These are phyloP conservation scores for Telfairia occidentalis DNA, from an alignment of 331 rosid species.

Conservation along the genomic window DNA sequence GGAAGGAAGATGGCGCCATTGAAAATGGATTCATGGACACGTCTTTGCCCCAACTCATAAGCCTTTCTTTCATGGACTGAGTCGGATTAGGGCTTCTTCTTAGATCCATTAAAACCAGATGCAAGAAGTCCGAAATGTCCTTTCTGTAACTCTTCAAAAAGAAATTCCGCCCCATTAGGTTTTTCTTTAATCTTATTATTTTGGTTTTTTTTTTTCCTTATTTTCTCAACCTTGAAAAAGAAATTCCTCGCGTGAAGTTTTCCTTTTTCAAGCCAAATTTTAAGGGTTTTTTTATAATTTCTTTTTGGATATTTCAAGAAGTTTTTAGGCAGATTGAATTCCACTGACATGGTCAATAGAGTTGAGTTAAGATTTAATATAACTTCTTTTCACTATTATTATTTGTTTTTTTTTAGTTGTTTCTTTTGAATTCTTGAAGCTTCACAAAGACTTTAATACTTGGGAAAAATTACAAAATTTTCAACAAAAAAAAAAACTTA, in stretches of 20 bases:
- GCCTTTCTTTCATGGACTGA: constrained; percentile 47
- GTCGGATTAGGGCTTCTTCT: not conserved
- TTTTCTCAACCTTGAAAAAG: not conserved
- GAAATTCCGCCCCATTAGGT: too few relatives aligned
- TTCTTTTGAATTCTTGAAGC: too few relatives aligned
- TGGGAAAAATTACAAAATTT: too few relatives aligned
- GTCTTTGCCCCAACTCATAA: constrained; percentile 54
- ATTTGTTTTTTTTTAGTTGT: too few relatives aligned
- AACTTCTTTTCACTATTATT: not conserved
- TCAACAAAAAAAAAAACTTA: too few relatives aligned
- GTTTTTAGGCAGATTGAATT: not conserved
- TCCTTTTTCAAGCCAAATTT: not conserved
- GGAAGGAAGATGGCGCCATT: constrained; percentile 27
- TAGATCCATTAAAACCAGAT: not conserved
- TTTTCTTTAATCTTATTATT: not conserved
- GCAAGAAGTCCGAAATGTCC: not conserved
- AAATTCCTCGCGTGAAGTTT: not conserved
- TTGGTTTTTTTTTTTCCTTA: not conserved
- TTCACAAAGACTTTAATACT: too few relatives aligned
- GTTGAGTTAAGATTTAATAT: not conserved
- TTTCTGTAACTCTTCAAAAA: not conserved
- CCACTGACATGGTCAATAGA: not conserved
- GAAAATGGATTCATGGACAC: constrained; percentile 67
- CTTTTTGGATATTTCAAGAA: not conserved
- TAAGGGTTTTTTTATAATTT: not conserved